phyloP scores from a whole-genome alignment of 2,329 filamentous ascomycete species.

The Diaporthe capsici region DNA sequence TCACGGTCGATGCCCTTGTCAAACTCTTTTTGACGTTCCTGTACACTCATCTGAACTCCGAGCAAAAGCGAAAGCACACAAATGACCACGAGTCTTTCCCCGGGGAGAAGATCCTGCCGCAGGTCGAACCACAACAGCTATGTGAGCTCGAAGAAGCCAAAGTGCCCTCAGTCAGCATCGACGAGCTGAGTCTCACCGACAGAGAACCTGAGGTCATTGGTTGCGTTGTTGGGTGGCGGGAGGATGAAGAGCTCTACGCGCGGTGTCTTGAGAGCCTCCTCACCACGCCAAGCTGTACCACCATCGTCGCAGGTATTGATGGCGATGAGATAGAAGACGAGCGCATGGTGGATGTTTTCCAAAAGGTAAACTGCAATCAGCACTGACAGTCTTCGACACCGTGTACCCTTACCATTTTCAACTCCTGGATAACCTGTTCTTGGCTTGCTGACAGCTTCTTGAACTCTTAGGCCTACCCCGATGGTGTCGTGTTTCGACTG shows the following conservation, averaged over 20 bases:
- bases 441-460: background rate
- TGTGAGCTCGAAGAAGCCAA: background rate
- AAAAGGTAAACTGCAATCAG: background rate
- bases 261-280: conserved; percentile 12
- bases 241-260: conserved; percentile 17
- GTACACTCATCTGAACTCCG: conserved; percentile 15
- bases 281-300: background rate
- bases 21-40: conserved; percentile 10
- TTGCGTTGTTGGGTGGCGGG: conserved; percentile 24
- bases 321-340: conserved; percentile 23
- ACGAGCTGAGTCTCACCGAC: background rate
- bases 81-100: background rate
- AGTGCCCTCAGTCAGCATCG: background rate
- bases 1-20: conserved; percentile 13
- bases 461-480: background rate
- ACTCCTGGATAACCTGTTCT: background rate
- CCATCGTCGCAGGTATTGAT: conserved; percentile 31
- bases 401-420: background rate
- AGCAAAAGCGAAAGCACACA: background rate
- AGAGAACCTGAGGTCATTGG: background rate
- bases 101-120: background rate
- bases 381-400: background rate
- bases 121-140: background rate
- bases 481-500: conserved; percentile 9
- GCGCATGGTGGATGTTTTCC: conserved; percentile 7